Evolutionary conservation across 352 stramenopile genomes (phyloP).

Genomic region (Labyrinthula sp.): DNA sequence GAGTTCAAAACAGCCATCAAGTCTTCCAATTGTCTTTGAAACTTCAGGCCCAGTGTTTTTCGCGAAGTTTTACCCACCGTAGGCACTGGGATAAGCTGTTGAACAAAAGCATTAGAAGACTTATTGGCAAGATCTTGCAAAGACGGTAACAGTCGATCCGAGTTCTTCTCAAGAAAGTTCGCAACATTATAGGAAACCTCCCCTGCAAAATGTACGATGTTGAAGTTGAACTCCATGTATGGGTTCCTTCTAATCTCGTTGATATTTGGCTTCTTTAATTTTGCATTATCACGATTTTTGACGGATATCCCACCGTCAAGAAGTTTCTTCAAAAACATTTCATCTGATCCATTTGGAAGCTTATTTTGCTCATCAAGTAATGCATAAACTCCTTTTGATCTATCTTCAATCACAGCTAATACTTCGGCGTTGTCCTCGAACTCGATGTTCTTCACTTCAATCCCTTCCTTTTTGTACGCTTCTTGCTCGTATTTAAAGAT

Average conservation of each 20-base stretch:
- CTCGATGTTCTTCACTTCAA: constrained; percentile 62
- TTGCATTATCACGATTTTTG: too few relatives aligned
- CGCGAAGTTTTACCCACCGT: too few relatives aligned
- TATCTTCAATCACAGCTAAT: constrained; percentile 59
- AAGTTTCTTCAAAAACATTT: constrained; percentile 52
- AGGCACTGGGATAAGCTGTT: too few relatives aligned
- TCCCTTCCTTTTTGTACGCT: constrained; percentile 57
- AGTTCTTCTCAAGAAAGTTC: constrained; percentile 85
- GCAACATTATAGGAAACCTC: constrained; percentile 73
- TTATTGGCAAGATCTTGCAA: constrained; percentile 39
- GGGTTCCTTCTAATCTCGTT: constrained; percentile 8
- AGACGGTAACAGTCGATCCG: constrained; percentile 77
- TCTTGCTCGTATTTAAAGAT: constrained; percentile 61
- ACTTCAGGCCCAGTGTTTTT: constrained; percentile 37
- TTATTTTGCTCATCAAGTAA: constrained; percentile 65
- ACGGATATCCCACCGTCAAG: too few relatives aligned
- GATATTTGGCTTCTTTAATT: background rate
- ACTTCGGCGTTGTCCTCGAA: constrained; percentile 62
- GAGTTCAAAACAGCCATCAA: constrained; percentile 35
- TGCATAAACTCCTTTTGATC: constrained; percentile 52
- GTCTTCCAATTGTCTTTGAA: constrained; percentile 41
- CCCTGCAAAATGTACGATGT: constrained; percentile 82
- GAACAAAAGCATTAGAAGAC: constrained; percentile 33
- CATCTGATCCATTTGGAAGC: constrained; percentile 53
- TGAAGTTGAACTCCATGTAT: constrained; percentile 40